Conservation (phyloP, 2,329 filamentous ascomycete genomes). For the Tympanopsis confertula region DNA sequence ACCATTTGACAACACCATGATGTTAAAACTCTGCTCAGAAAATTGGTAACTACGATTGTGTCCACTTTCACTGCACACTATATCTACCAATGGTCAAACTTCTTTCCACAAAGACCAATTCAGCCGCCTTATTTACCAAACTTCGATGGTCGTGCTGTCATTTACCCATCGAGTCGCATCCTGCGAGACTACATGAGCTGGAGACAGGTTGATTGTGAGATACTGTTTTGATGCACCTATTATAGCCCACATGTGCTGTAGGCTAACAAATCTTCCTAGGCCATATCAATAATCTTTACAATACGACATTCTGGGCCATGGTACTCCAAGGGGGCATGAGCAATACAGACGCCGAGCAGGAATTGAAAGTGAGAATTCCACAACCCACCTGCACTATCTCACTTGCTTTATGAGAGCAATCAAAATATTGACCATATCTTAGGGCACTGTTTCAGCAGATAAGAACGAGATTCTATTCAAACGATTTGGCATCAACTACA, state of each 20-base stretch:
- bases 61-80: slow-evolving; percentile 64
- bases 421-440: too few species aligned
- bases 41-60: slow-evolving; percentile 57
- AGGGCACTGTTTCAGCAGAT: slow-evolving; percentile 48
- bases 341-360: slow-evolving; percentile 44
- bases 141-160: slow-evolving; percentile 60
- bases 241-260: background rate
- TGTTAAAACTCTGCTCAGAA: slow-evolving; percentile 25
- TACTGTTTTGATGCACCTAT: background rate
- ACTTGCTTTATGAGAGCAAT: background rate
- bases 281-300: slow-evolving; percentile 63
- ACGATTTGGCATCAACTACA: slow-evolving; percentile 56
- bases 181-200: slow-evolving; percentile 63
- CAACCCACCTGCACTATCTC: too few species aligned
- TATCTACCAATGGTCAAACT: slow-evolving; percentile 47
- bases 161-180: slow-evolving; percentile 53
- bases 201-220: slow-evolving; percentile 63
- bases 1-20: background rate
- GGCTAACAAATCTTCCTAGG: slow-evolving; percentile 19
- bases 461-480: slow-evolving; percentile 61
- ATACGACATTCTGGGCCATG: slow-evolving; percentile 58
- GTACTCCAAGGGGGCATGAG: slow-evolving; percentile 44
- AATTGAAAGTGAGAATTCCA: slow-evolving; percentile 33
- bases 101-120: slow-evolving; percentile 42
- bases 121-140: slow-evolving; percentile 45